Conservation (phyloP, 805 yeast species). For the Danielozyma ontarioensis region DNA sequence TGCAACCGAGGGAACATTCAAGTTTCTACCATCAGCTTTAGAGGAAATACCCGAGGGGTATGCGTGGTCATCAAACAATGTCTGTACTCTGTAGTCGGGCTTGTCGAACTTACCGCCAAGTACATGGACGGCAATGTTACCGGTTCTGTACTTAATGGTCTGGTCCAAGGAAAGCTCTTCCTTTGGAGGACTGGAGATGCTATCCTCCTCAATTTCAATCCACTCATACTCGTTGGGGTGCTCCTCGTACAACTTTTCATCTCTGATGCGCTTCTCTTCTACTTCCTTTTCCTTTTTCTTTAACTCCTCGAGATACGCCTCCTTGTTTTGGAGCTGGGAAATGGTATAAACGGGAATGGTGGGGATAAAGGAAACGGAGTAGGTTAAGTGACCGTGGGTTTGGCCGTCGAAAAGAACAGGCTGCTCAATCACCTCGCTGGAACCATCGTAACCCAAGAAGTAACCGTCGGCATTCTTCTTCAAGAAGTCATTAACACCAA, state of each 20-base stretch:
- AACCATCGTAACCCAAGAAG: conserved; percentile 48
- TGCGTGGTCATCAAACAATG: conserved; percentile 59
- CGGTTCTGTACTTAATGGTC: conserved; percentile 53
- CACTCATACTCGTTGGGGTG: conserved; percentile 63
- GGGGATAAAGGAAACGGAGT: conserved; percentile 63
- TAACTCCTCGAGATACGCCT: conserved; percentile 35
- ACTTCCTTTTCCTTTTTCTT: conserved; percentile 29
- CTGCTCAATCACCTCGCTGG: conserved; percentile 40
- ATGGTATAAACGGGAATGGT: conserved; percentile 57
- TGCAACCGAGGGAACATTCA: conserved; percentile 44
- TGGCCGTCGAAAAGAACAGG: conserved; percentile 36
- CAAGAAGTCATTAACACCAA: conserved; percentile 46
- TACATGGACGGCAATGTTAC: conserved; percentile 54
- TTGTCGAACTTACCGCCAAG: conserved; percentile 44
- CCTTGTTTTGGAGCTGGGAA: conserved; percentile 46
- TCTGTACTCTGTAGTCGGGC: conserved; percentile 49
- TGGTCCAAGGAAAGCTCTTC: conserved; percentile 47
- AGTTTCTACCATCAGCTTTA: conserved; percentile 40
- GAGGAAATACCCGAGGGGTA: conserved; percentile 54
- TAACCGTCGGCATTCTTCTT: conserved; percentile 43
- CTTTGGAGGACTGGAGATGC: conserved; percentile 32
- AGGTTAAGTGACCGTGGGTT: conserved; percentile 44
- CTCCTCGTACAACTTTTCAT: conserved; percentile 48
- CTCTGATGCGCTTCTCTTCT: conserved; percentile 41
- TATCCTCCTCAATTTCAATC: conserved; percentile 42